A percentile compares a stretch with the other conserved stretches of the same genome.
phyloP scores from a whole-genome alignment of 129 eudicot species.

The Saposhnikovia divaricata region DNA sequence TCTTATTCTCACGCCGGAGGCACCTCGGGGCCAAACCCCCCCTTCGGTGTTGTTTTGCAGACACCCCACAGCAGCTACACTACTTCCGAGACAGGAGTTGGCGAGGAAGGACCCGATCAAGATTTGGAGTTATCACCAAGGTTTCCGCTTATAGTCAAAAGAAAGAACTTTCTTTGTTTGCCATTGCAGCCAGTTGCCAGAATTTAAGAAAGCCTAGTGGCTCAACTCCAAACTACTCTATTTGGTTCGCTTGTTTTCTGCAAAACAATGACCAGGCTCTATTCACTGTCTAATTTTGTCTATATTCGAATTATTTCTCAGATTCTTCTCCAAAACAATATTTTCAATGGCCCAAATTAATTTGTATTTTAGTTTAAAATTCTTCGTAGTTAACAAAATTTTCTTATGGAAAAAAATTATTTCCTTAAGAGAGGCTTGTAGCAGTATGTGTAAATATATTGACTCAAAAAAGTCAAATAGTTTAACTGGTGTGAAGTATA shows the following conservation, averaged over 20 bases:
- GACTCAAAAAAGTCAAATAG: background rate
- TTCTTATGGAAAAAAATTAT: background rate
- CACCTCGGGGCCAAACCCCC: too few species aligned
- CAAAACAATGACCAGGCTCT: background rate
- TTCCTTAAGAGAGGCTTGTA: background rate
- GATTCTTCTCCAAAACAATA: background rate
- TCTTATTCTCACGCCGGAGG: too few species aligned
- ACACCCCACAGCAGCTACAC: too few species aligned
- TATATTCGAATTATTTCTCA: background rate
- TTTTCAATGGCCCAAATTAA: background rate
- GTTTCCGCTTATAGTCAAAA: slow-evolving; percentile 1
- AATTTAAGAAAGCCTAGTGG: background rate
- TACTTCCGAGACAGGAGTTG: too few species aligned
- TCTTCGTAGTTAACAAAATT: background rate
- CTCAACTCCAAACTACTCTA: background rate
- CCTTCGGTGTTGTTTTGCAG: too few species aligned
- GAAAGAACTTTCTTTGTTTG: background rate
- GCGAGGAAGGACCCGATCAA: too few species aligned
- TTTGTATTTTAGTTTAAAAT: background rate
- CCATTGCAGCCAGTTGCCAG: background rate
- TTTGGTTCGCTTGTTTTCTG: background rate
- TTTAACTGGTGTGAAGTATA: background rate
- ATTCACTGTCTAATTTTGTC: background rate
- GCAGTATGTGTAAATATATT: background rate
- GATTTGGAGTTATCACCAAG: too few species aligned